Evolutionary conservation across 2,329 filamentous ascomycete species (phyloP), one percentile per base, ranked within the genome.

Genomic region (Chaetothyriales sp.): DNA sequence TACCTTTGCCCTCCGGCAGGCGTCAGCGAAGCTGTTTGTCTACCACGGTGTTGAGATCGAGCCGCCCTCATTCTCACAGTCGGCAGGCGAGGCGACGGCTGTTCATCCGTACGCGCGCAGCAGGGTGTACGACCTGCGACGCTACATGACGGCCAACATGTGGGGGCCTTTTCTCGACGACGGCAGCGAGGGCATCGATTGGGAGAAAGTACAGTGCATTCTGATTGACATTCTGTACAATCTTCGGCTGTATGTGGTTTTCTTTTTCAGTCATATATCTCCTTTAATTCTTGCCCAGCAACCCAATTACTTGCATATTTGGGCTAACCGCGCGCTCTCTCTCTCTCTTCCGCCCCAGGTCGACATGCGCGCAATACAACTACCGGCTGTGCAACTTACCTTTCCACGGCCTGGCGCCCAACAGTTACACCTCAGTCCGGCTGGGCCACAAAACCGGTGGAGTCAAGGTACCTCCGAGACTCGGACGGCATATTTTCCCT

Each of bases 151-250:
- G 1, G 64, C 66, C 22, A 82, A 76, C 1, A 64, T 73, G 37
- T 89, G 85, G 85, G 86, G 86, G 0, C 86, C 86, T 0, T 89
- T 86, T 60, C 69, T 76, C 61, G 70, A 77, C 48, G 84, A 89
- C 61, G 78, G 76, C 1, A 74, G 71, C 2, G 74, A 73, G 49
- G 66, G 67, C 4, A 81, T 86, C 0, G 85, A 90, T 65, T 90
- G 86, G 86, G 84, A 89, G 66, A 86, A 85, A 68, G 69, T 89
- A 9, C 85, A 89, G 66, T 81, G 83, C 7, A 77, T 88, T 50
- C 78, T 88, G 73, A 70, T 89, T 2, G 78, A 83, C 1, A 66
- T 89, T 2, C 77, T 76, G 2, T 73, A 77, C 62, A 88, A 87
- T 62, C 71, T 85, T 49, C 66, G 69, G 43, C 62, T 66, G 8